Evolutionary conservation across 1,284 basidiomycete genomes (phyloP).

Genomic region (Irpex sp.): DNA sequence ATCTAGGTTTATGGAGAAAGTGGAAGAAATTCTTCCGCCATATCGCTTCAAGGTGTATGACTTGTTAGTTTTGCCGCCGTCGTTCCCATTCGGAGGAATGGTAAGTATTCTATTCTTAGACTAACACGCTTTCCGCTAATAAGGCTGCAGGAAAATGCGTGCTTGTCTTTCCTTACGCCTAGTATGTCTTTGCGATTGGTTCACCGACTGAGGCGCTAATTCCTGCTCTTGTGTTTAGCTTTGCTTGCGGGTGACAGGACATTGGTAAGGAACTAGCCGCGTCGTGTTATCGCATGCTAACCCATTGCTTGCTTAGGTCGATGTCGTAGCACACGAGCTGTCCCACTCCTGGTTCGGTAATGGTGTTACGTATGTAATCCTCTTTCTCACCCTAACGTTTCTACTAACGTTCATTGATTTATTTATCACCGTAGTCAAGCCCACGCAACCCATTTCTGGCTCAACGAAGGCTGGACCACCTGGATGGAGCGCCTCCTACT

Average conservation of each 20-base stretch:
- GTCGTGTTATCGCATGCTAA: slow-evolving; percentile 69
- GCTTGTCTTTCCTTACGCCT: slow-evolving; percentile 85
- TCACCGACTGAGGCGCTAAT: neutral
- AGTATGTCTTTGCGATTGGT: slow-evolving; percentile 40
- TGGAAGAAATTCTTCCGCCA: slow-evolving; percentile 70
- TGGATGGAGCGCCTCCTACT: slow-evolving; percentile 89
- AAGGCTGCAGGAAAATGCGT: slow-evolving; percentile 66
- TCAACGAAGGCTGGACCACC: slow-evolving; percentile 94
- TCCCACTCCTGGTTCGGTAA: slow-evolving; percentile 88
- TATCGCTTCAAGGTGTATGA: slow-evolving; percentile 94
- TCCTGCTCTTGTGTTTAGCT: slow-evolving; percentile 35
- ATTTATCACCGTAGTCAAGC: slow-evolving; percentile 44
- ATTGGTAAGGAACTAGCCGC: slow-evolving; percentile 75
- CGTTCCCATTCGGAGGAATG: slow-evolving; percentile 93
- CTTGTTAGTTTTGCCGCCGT: slow-evolving; percentile 87
- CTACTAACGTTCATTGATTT: neutral
- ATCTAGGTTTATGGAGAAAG: slow-evolving; percentile 68
- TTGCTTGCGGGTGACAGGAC: slow-evolving; percentile 81
- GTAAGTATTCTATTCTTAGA: slow-evolving; percentile 33
- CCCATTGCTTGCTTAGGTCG: slow-evolving; percentile 37
- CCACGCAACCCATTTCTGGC: slow-evolving; percentile 81
- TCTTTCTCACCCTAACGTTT: neutral
- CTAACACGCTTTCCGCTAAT: neutral
- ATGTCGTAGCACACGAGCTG: slow-evolving; percentile 81
- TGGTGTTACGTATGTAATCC: slow-evolving; percentile 61